A percentile compares a stretch with the other conserved stretches of the same genome.
Conservation (phyloP, 1,139 yeast genomes). For the Taphrina confusa region DNA sequence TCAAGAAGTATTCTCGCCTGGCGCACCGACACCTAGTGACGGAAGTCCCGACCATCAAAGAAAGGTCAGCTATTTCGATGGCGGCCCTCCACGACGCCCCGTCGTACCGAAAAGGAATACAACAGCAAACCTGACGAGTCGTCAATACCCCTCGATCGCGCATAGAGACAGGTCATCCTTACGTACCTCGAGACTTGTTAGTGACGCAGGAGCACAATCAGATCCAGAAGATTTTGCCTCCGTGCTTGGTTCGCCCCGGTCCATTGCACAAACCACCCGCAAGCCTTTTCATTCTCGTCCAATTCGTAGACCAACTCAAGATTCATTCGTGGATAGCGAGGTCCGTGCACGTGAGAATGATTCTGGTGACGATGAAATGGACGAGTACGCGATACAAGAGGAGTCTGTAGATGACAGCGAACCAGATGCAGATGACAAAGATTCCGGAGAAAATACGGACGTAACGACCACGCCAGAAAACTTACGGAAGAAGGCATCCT, state of each 20-base stretch:
- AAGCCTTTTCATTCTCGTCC: not conserved
- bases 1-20: slow-evolving; percentile 29
- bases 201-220: slow-evolving; percentile 16
- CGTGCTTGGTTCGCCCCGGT: not conserved
- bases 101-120: not conserved
- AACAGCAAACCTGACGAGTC: not conserved
- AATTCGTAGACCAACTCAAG: slow-evolving; percentile 9
- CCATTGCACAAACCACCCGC: not conserved
- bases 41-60: slow-evolving; percentile 29
- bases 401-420: slow-evolving; percentile 19
- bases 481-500: not conserved
- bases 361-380: slow-evolving; percentile 32
- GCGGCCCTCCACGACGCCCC: slow-evolving; percentile 19
- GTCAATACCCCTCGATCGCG: not conserved
- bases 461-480: slow-evolving; percentile 2
- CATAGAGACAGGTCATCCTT: not conserved
- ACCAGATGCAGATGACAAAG: not conserved
- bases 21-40: slow-evolving; percentile 21
- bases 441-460: slow-evolving; percentile 3
- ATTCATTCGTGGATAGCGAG: slow-evolving; percentile 6
- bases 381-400: slow-evolving; percentile 1
- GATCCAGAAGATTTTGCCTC: slow-evolving; percentile 24
- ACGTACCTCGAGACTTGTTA: not conserved
- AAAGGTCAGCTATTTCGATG: slow-evolving; percentile 21
- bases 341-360: slow-evolving; percentile 17